These are phyloP conservation scores for Neurospora sp. DNA, from an alignment of 495 filamentous ascomycete genomes.

Conservation along the genomic window DNA sequence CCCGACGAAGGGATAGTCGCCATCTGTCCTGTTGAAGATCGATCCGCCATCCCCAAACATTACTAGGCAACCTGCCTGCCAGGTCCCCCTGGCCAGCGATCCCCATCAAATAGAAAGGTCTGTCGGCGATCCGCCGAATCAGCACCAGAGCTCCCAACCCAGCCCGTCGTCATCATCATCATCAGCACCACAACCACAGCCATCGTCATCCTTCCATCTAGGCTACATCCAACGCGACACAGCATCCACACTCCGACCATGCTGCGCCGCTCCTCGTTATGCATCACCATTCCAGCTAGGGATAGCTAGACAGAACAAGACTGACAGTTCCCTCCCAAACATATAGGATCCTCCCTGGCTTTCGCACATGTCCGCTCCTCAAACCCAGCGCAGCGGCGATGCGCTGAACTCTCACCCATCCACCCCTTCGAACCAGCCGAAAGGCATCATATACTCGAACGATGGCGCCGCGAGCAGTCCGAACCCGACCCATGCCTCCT, in stretches of 20 bases:
- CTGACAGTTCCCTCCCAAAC: slow-evolving; percentile 11
- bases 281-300: slow-evolving; percentile 2
- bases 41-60: not conserved
- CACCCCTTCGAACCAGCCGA: slow-evolving; percentile 15
- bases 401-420: slow-evolving; percentile 18
- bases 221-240: not conserved
- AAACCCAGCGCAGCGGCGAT: slow-evolving; percentile 23
- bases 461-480: slow-evolving; percentile 18
- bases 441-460: slow-evolving; percentile 14
- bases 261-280: not conserved
- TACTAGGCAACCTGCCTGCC: not conserved
- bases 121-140: not conserved
- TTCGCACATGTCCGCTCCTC: slow-evolving; percentile 39
- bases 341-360: slow-evolving; percentile 38
- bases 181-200: not conserved
- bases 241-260: not conserved
- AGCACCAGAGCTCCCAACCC: not conserved
- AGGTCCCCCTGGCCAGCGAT: not conserved
- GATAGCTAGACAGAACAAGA: slow-evolving; percentile 4
- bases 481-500: slow-evolving; percentile 35
- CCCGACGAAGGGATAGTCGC: not conserved
- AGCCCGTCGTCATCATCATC: slow-evolving; percentile 3
- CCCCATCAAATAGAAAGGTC: not conserved
- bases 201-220: not conserved
- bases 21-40: not conserved